phyloP scores from a whole-genome alignment of 108 stramenopile genomes.

The Parietichytrium sp. region DNA sequence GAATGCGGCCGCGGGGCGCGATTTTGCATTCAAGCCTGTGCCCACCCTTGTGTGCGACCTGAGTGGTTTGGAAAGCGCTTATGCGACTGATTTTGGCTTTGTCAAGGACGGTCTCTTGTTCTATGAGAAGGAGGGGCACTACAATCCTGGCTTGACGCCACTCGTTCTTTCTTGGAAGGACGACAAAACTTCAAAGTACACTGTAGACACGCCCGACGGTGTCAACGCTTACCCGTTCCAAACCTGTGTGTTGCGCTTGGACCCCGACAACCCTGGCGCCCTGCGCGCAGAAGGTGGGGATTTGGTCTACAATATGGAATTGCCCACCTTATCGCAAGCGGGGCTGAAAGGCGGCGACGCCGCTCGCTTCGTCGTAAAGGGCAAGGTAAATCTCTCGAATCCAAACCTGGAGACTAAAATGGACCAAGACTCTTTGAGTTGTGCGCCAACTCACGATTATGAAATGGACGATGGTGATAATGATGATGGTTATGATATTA shows the following conservation, averaged over 20 bases:
- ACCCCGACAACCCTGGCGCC: not conserved
- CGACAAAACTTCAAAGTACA: not conserved
- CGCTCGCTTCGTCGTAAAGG: constrained; percentile 23
- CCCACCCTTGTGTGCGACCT: not conserved
- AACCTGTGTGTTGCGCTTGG: not conserved
- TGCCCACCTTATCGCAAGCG: no score
- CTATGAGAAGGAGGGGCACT: not conserved
- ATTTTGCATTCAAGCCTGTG: not conserved
- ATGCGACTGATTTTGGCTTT: not conserved
- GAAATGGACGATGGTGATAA: no score
- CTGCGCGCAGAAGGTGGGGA: no score
- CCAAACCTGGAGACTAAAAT: no score
- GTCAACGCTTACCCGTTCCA: not conserved
- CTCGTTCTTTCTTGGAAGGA: not conserved
- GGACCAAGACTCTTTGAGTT: no score
- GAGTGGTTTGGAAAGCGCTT: not conserved
- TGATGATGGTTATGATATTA: no score
- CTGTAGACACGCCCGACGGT: constrained; percentile 14
- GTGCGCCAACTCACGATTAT: no score
- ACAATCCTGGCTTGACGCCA: not conserved
- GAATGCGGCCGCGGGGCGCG: not conserved
- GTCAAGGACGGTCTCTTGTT: constrained; percentile 5
- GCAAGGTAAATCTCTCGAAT: no score
- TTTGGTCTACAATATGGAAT: no score
- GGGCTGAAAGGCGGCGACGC: not conserved